Conservation (phyloP, 1,284 basidiomycete genomes). For the Pseudozyma sp. region DNA sequence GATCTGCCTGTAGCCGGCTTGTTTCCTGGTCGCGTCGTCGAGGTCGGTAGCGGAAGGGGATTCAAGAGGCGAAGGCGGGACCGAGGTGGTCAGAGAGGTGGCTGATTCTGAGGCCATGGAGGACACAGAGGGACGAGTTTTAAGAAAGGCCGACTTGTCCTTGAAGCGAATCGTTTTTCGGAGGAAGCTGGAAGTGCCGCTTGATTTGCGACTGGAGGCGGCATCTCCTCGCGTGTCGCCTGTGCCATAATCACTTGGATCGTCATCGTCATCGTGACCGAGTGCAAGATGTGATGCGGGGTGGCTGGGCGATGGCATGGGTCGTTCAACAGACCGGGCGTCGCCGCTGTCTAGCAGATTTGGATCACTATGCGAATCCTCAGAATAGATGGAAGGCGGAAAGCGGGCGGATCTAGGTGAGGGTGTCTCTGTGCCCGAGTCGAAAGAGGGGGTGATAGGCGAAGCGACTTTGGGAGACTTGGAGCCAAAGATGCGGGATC, state of each 20-base stretch:
- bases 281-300: constrained; percentile 9
- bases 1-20: constrained; percentile 31
- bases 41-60: constrained; percentile 14
- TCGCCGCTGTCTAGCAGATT: constrained; percentile 5
- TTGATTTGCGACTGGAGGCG: constrained; percentile 20
- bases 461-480: constrained; percentile 23
- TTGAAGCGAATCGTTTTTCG: constrained; percentile 49
- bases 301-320: constrained; percentile 8
- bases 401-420: constrained; percentile 31
- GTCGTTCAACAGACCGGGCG: constrained; percentile 5
- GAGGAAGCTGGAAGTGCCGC: constrained; percentile 29
- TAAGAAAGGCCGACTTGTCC: constrained; percentile 37
- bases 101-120: constrained; percentile 26
- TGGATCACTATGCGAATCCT: constrained; percentile 30
- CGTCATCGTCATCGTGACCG: constrained; percentile 14
- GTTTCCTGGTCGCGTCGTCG: constrained; percentile 13
- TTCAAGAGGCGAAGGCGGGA: constrained; percentile 32
- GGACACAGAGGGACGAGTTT: constrained; percentile 24
- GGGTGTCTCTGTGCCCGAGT: constrained; percentile 24
- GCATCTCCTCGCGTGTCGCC: constrained; percentile 4
- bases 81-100: constrained; percentile 24
- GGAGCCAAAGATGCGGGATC: constrained; percentile 42
- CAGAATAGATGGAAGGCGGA: constrained; percentile 27
- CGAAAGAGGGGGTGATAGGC: constrained; percentile 16
- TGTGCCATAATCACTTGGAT: constrained; percentile 3